Base-by-base conservation (phyloP, 2,329 filamentous ascomycete species). In the Fusarium longipes region DNA sequence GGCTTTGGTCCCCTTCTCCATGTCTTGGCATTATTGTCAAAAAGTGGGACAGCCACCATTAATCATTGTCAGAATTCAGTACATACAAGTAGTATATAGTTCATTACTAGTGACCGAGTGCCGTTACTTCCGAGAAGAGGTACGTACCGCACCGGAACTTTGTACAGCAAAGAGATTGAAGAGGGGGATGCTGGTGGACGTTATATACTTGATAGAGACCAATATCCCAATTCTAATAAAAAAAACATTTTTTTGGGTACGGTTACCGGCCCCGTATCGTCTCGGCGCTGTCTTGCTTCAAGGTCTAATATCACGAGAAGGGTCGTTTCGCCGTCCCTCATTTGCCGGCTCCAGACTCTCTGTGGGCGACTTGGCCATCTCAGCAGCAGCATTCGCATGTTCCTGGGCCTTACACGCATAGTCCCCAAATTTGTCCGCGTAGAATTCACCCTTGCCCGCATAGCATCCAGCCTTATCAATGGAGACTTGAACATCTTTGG, bases 221-320 rank as follows among this genome's bases (percentile, higher is more conserved):
- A n/a, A n/a, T n/a, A n/a, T n/a, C n/a, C n/a, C n/a, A n/a, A n/a
- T n/a, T n/a, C n/a, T n/a, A n/a, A n/a, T n/a, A n/a, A n/a, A n/a
- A n/a, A n/a, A n/a, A n/a, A n/a, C n/a, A n/a, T n/a, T n/a, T n/a
- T 22, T 18, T 17, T 9, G 51, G 63, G 70, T 70, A 73, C 67
- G 67, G 65, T 35, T 60, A 71, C 68, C 68, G 68, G 63, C 70
- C n/a, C 47, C 63, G 57, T 60, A 9, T 68, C 59, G 70, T 68
- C 70, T 72, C 57, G 67, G 70, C 70, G 65, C 33, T 68, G 60
- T 58, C 30, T 57, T 57, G 11, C 6, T 55, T 12, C 29, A 36
- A 7, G 29, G 35, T 15, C 32, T n/a, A 7, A 5, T 27, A 30
- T 15, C 3, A 4, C n/a, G 15, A 18, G 6, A 12, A 6, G 3